Conservation (phyloP, 179 eudicot genomes). For the Spinacia oleracea region DNA sequence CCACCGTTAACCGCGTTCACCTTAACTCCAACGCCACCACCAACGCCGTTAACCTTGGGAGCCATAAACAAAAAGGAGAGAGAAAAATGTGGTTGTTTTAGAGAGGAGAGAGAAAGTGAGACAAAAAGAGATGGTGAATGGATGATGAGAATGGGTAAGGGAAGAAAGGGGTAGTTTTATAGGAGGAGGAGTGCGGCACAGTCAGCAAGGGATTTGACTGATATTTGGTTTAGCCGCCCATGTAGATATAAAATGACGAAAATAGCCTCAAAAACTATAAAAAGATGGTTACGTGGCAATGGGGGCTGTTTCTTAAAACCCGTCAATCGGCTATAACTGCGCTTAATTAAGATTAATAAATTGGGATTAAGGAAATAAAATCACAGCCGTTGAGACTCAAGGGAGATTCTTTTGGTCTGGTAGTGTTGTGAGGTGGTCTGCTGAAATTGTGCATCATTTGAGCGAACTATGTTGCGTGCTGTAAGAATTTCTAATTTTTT, state of each 20-base stretch:
- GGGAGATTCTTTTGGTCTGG: constrained; percentile 2
- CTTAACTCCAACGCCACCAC: neutral
- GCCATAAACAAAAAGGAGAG: constrained; percentile 29
- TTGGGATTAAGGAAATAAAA: neutral
- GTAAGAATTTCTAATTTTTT: neutral
- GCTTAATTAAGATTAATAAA: neutral
- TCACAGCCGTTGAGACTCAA: neutral
- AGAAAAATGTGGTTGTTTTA: neutral
- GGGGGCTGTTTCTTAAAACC: constrained; percentile 28
- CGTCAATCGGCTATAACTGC: constrained; percentile 23
- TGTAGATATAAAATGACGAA: constrained; percentile 7
- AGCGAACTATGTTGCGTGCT: neutral
- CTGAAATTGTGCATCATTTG: neutral
- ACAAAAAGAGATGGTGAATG: neutral
- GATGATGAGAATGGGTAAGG: neutral
- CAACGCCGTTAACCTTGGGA: constrained; percentile 29
- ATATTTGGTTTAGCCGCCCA: constrained; percentile 30
- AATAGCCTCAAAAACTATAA: neutral
- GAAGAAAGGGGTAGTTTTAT: neutral
- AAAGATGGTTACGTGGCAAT: neutral
- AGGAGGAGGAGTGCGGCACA: constrained; percentile 21
- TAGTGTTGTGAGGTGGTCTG: constrained; percentile 4
- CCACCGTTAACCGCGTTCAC: neutral
- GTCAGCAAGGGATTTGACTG: constrained; percentile 44
- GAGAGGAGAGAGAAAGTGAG: neutral